phyloP scores from a whole-genome alignment of 805 yeast genomes.

The Yarrowia sp. region DNA sequence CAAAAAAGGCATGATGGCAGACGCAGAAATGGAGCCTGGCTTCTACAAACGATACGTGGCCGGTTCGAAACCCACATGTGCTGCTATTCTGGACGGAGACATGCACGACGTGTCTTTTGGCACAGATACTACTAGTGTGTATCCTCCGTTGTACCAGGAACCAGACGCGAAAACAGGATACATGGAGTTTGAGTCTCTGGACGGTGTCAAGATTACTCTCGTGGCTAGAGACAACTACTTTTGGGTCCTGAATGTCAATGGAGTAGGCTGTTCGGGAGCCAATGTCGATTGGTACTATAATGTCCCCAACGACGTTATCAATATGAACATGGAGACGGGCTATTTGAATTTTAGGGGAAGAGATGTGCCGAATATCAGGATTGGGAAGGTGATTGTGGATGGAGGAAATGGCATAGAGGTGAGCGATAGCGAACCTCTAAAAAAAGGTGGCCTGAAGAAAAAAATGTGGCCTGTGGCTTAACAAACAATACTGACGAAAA shows the following conservation, averaged over 20 bases:
- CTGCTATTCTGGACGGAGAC: slow-evolving; percentile 14
- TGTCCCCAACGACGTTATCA: slow-evolving; percentile 3
- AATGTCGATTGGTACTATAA: slow-evolving; percentile 6
- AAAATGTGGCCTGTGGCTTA: too few species aligned
- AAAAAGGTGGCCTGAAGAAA: too few species aligned
- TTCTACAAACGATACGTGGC: slow-evolving; percentile 15
- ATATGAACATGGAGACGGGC: neutral
- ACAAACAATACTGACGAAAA: too few species aligned
- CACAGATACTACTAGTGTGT: neutral
- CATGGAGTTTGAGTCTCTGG: slow-evolving; percentile 1
- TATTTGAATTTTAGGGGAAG: neutral
- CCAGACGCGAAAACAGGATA: slow-evolving; percentile 1
- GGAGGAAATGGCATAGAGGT: too few species aligned
- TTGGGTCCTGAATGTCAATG: neutral
- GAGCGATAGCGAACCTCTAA: too few species aligned
- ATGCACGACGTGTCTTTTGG: slow-evolving; percentile 16
- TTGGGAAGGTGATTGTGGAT: neutral
- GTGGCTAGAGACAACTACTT: slow-evolving; percentile 10
- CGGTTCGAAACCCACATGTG: slow-evolving; percentile 4
- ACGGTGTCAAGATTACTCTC: neutral
- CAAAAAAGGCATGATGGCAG: slow-evolving; percentile 3
- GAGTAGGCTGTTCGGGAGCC: slow-evolving; percentile 13
- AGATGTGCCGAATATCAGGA: slow-evolving; percentile 5
- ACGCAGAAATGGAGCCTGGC: slow-evolving; percentile 16
- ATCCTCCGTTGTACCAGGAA: slow-evolving; percentile 17